Evolutionary conservation across 305 asterid genomes (phyloP).

Genomic region (Fraxinus platypoda): DNA sequence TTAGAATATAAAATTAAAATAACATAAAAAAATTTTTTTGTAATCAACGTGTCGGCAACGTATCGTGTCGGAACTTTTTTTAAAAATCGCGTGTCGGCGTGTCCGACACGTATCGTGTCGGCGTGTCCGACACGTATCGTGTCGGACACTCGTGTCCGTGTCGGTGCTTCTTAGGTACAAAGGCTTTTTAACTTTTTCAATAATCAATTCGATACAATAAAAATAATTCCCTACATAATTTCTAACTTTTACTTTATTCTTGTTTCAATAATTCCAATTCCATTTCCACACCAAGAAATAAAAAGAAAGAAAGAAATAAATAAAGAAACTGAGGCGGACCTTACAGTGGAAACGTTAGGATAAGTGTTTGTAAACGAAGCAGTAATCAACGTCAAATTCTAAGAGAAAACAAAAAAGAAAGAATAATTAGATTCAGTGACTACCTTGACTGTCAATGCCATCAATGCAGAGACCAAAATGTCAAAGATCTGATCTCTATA

Average conservation of each 20-base stretch:
- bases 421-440: constrained; percentile 17
- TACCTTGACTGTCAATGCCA: constrained; percentile 80
- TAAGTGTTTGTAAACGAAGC: constrained; percentile 11
- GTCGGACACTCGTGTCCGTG: too few species aligned
- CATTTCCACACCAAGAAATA: background rate
- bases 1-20: too few species aligned
- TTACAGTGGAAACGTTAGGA: background rate
- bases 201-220: background rate
- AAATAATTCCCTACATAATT: background rate
- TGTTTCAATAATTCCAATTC: background rate
- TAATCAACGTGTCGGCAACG: too few species aligned
- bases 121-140: too few species aligned
- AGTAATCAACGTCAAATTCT: background rate
- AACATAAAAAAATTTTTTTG: too few species aligned
- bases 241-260: background rate
- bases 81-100: too few species aligned
- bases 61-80: too few species aligned
- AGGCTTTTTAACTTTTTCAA: background rate
- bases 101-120: too few species aligned
- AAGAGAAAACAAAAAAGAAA: background rate
- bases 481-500: constrained; percentile 79
- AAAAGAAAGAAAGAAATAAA: background rate
- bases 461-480: constrained; percentile 79
- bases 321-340: background rate
- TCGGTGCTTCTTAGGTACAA: too few species aligned